phyloP scores from a whole-genome alignment of 768 basidiomycete species.

The Lepiota subincarnata region DNA sequence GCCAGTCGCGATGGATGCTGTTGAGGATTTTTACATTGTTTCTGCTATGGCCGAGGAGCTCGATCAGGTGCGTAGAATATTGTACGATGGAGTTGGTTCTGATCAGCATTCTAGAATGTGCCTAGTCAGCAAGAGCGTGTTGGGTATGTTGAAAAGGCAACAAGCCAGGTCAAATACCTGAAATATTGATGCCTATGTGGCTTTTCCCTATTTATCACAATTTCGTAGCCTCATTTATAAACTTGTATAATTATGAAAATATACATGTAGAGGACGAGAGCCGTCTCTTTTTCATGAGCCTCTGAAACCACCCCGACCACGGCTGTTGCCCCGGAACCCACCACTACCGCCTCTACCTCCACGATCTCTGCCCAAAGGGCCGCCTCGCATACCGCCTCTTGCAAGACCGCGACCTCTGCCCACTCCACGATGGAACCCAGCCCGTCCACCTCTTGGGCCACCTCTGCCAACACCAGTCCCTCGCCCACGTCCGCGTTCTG shows the following conservation, averaged over 20 bases:
- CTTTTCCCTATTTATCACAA: neutral
- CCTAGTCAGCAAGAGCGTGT: constrained; percentile 10
- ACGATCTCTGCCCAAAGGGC: constrained; percentile 36
- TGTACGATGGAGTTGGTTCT: neutral
- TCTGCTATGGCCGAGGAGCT: constrained; percentile 15
- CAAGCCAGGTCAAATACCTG: constrained; percentile 4
- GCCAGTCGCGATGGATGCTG: constrained; percentile 2
- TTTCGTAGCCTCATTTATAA: neutral
- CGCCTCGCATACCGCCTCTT: constrained; percentile 28
- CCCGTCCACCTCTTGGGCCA: constrained; percentile 40
- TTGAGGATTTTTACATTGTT: constrained; percentile 11
- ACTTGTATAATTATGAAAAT: neutral
- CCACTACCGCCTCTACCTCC: constrained; percentile 34
- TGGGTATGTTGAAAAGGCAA: constrained; percentile 4
- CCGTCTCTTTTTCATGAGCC: constrained; percentile 33
- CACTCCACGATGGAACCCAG: constrained; percentile 44
- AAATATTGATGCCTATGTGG: neutral
- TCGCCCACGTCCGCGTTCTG: constrained; percentile 40
- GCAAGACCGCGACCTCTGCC: constrained; percentile 31
- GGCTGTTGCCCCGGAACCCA: constrained; percentile 39
- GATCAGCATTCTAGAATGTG: neutral
- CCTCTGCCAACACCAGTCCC: constrained; percentile 32
- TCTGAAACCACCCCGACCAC: constrained; percentile 42
- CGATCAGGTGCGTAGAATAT: constrained; percentile 11
- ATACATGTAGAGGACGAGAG: too few species aligned